A percentile compares a stretch with the other conserved stretches of the same genome.
phyloP scores from a whole-genome alignment of 192 early-diverging fungal genomes.

The Rhizophagus prolifer region DNA sequence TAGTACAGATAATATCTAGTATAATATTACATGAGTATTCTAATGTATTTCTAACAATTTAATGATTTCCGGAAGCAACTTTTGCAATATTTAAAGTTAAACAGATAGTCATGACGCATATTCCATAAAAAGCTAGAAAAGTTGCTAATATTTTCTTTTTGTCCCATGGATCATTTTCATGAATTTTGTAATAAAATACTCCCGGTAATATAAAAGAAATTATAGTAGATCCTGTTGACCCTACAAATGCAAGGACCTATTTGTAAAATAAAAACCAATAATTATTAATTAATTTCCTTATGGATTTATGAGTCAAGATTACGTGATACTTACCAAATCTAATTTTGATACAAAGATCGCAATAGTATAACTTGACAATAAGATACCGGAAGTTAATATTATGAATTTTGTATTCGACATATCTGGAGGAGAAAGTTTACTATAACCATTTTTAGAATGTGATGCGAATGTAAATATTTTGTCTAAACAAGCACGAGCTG shows the following conservation, averaged over 20 bases:
- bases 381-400: slow-evolving; percentile 66
- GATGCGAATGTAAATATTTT: slow-evolving; percentile 64
- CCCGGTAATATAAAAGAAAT: slow-evolving; percentile 97
- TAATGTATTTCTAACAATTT: neutral
- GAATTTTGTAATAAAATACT: slow-evolving; percentile 87
- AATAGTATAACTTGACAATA: slow-evolving; percentile 67
- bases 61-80: neutral
- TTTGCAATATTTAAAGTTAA: slow-evolving; percentile 64
- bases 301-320: neutral
- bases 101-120: slow-evolving; percentile 78
- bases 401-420: slow-evolving; percentile 57
- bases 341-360: slow-evolving; percentile 79
- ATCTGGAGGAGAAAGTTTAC: slow-evolving; percentile 24
- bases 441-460: neutral
- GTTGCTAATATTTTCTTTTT: slow-evolving; percentile 65
- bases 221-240: slow-evolving; percentile 93
- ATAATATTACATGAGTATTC: no score
- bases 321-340: slow-evolving; percentile 58
- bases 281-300: neutral
- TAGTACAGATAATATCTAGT: no score
- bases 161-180: slow-evolving; percentile 61
- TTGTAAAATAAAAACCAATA: neutral
- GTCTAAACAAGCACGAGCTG: slow-evolving; percentile 83
- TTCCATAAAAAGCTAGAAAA: slow-evolving; percentile 64
- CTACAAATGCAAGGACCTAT: slow-evolving; percentile 85